These are phyloP conservation scores for Kuraishia borneana DNA, from an alignment of 805 yeast genomes.

Conservation along the genomic window DNA sequence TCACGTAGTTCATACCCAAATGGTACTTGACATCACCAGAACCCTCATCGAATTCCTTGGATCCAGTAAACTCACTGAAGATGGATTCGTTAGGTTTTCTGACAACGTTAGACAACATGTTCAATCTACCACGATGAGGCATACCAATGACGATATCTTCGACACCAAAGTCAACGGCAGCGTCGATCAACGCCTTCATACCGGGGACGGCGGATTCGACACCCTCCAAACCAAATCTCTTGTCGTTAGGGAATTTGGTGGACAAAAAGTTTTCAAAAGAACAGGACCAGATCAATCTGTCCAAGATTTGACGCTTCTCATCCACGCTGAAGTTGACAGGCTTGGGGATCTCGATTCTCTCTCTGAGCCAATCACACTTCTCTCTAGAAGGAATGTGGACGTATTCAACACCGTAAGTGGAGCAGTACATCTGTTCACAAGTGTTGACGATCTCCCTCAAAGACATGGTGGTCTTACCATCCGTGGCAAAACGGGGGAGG, in stretches of 20 bases:
- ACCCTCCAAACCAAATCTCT: conserved; percentile 98
- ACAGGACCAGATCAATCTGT: conserved; percentile 93
- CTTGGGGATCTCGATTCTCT: conserved; percentile 83
- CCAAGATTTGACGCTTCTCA: conserved; percentile 92
- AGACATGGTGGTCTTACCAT: conserved; percentile 49
- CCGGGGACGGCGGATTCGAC: conserved; percentile 96
- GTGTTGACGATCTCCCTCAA: conserved; percentile 67
- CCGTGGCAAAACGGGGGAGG: conserved; percentile 75
- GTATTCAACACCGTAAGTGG: conserved; percentile 86
- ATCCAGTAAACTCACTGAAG: conserved; percentile 91
- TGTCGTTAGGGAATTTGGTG: conserved; percentile 95
- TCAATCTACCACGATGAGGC: conserved; percentile 99
- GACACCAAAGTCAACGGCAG: conserved; percentile 83
- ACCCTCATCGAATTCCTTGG: conserved; percentile 85
- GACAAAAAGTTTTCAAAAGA: conserved; percentile 88
- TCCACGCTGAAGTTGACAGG: conserved; percentile 79
- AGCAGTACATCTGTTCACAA: conserved; percentile 81
- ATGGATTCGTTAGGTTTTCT: conserved; percentile 98
- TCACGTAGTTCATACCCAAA: conserved; percentile 96
- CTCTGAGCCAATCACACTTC: conserved; percentile 98
- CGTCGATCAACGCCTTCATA: conserved; percentile 90
- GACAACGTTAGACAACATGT: conserved; percentile 95
- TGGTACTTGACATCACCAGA: conserved; percentile 99
- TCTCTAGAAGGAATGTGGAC: conserved; percentile 92
- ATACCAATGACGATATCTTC: conserved; percentile 97